These are phyloP conservation scores for Scolecobasidium constrictum DNA, from an alignment of 2,329 filamentous ascomycete species.

Conservation along the genomic window DNA sequence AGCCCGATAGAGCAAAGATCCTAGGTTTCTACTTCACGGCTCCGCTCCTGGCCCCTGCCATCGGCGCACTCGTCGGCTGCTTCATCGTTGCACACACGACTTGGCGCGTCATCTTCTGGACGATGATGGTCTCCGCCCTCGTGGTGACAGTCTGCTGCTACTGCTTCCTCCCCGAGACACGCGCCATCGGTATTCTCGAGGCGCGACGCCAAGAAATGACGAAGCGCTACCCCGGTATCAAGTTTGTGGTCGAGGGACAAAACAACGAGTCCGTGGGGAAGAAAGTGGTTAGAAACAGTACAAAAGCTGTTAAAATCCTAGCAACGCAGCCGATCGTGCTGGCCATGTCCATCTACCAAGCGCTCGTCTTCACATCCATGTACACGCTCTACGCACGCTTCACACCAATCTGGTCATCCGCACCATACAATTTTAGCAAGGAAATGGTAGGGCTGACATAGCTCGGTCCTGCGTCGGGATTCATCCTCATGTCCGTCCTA, in stretches of 20 bases:
- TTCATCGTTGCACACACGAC: conserved; percentile 53
- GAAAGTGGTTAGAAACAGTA: conserved; percentile 18
- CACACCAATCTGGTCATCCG: conserved; percentile 33
- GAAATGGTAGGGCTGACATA: conserved; percentile 21
- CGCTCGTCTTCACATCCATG: conserved; percentile 36
- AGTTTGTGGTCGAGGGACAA: not conserved
- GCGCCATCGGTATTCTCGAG: too few relatives aligned
- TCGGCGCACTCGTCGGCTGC: conserved; percentile 55
- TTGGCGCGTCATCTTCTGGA: too few relatives aligned
- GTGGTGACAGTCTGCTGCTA: too few relatives aligned
- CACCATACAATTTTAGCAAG: conserved; percentile 32
- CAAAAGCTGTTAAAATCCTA: conserved; percentile 12
- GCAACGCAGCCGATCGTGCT: conserved; percentile 35
- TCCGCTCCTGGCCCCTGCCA: conserved; percentile 30
- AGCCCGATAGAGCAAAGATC: conserved; percentile 29
- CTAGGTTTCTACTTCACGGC: not conserved
- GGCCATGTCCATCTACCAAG: conserved; percentile 35
- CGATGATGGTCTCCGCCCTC: too few relatives aligned
- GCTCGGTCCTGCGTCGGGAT: not conserved
- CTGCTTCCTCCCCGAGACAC: too few relatives aligned
- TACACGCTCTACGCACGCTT: conserved; percentile 38
- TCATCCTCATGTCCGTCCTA: not conserved
- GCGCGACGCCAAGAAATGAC: too few relatives aligned
- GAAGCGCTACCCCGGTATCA: not conserved
- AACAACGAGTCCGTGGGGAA: not conserved